These are phyloP conservation scores for Trichosanthes truncata DNA, from an alignment of 306 rosid genomes.

Conservation along the genomic window DNA sequence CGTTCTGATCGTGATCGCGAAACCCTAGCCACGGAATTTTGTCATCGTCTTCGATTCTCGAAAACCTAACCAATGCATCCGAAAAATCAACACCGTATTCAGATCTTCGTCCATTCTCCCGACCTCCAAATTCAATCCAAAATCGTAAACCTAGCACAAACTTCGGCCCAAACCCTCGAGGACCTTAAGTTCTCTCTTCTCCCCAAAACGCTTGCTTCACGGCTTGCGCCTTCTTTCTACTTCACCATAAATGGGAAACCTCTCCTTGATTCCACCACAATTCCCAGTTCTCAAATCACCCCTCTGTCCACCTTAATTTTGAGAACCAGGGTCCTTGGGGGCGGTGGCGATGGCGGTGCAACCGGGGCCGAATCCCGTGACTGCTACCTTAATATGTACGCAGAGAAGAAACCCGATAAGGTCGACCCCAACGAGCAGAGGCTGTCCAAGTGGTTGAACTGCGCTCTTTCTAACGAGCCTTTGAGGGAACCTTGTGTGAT, in stretches of 20 bases:
- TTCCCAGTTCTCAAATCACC: constrained; percentile 23
- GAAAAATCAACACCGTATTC: constrained; percentile 16
- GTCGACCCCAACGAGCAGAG: constrained; percentile 85
- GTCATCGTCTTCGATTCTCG: not conserved
- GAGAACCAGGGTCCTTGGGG: constrained; percentile 49
- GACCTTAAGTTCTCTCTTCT: constrained; percentile 49
- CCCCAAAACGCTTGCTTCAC: constrained; percentile 15
- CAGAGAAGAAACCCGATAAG: constrained; percentile 83
- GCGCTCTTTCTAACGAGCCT: constrained; percentile 72
- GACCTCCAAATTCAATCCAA: constrained; percentile 32
- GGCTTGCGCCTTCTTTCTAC: constrained; percentile 24
- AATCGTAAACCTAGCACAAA: constrained; percentile 25
- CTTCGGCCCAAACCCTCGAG: constrained; percentile 26
- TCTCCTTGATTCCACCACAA: constrained; percentile 32
- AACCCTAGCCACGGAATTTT: not conserved
- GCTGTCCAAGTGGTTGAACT: constrained; percentile 74
- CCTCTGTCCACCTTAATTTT: constrained; percentile 56
- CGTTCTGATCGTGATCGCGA: not conserved
- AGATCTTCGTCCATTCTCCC: constrained; percentile 53
- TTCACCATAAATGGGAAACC: constrained; percentile 67
- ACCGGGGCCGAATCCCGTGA: constrained; percentile 97
- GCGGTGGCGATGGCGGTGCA: constrained; percentile 94
- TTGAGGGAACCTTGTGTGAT: constrained; percentile 81
- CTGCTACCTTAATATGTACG: constrained; percentile 90
- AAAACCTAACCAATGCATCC: constrained; percentile 31